Base-by-base conservation (phyloP, 1,284 basidiomycete species). In the Calocybe gambosa region DNA sequence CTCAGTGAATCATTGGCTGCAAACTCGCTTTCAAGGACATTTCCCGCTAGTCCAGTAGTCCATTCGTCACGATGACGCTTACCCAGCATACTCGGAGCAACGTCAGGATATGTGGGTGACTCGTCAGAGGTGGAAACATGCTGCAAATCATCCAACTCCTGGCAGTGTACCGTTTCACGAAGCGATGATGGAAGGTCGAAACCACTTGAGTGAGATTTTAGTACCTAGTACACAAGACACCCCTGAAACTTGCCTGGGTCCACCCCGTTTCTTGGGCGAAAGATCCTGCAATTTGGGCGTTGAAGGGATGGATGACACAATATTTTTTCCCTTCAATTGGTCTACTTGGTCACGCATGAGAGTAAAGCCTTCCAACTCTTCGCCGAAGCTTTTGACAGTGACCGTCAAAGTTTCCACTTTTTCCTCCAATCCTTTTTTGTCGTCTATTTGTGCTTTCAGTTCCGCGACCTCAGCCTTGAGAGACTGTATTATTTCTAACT, bases 21-120 rank as follows among this genome's bases (percentile, higher is more conserved):
- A 8, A 59, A 50, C 7, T 58, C 61, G 13, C 60, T 68, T 42
- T 69, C 69, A 47, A 68, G 58, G 13, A 60, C 66, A 28, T 63
- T 62, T 45, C 77, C 77, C 8, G 67, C 21, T 58, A 7, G 68
- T 57, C 36, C 68, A 73, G 4, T 69, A 73, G 13, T 67, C 62
- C 12, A 66, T 61, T 1, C 75, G 66, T 50, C 77, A 49, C 82
- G 71, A 42, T 67, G 73, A 25, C 80, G 76, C 59, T 86, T 87
- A 9, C 84, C 83, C 18, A 82, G 65, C 20, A 69, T 64, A 20
- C 62, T 70, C 29, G 69, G 64, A 5, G 71, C 62, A 43, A 68
- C 59, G 5, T 66, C 71, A 31, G 74, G 71, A 44, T 67, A 64
- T 41, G 63, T 53, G 19, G 41, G 39, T 37, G 34, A 4, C 25